Conservation (phyloP, 164 flowering plant species). For the Echeveria elegans region DNA sequence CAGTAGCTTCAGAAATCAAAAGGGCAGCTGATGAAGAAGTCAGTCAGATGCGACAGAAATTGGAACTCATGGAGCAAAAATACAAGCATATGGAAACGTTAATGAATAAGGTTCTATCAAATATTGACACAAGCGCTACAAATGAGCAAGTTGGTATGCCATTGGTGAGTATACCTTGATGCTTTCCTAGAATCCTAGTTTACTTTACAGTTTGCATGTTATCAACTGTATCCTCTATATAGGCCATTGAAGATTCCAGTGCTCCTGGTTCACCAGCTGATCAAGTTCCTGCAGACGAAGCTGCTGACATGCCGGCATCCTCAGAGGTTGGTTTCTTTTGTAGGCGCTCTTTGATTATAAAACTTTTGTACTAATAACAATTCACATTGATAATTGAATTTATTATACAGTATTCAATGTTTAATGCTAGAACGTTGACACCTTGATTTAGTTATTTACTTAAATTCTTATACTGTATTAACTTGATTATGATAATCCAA, state of each 20-base stretch:
- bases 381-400: too few relatives aligned
- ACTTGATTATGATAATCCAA: neutral
- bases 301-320: neutral
- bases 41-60: slow-evolving; percentile 14
- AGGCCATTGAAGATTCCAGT: neutral
- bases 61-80: slow-evolving; percentile 16
- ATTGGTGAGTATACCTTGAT: neutral
- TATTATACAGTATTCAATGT: neutral
- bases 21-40: slow-evolving; percentile 12
- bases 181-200: neutral
- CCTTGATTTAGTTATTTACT: neutral
- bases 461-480: neutral
- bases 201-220: neutral
- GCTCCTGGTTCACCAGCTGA: neutral
- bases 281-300: neutral
- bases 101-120: slow-evolving; percentile 11
- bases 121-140: slow-evolving; percentile 6
- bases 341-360: neutral
- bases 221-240: neutral
- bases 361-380: neutral
- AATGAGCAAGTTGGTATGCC: neutral
- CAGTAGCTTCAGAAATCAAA: slow-evolving; percentile 10
- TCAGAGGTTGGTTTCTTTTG: neutral
- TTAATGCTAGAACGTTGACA: neutral
- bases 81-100: slow-evolving; percentile 11